Evolutionary conservation across 1,284 basidiomycete species (phyloP).

Genomic region (Leccinum holopus): DNA sequence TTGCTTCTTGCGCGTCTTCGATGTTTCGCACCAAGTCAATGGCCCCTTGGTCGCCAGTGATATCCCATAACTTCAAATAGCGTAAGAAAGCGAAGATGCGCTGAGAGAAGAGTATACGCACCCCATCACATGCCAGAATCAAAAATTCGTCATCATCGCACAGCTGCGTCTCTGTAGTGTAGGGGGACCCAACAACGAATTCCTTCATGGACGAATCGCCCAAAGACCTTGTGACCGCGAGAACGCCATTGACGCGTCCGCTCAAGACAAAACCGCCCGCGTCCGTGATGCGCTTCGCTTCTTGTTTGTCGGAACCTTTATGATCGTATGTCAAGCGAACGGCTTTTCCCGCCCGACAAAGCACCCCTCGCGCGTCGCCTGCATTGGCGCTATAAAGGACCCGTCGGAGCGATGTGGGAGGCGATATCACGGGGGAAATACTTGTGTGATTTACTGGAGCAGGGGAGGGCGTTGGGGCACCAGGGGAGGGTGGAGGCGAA

Average conservation of each 20-base stretch:
- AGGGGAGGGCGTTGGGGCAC: conserved; percentile 19
- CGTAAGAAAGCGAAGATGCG: conserved; percentile 9
- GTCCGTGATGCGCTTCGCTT: conserved; percentile 96
- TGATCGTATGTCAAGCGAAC: conserved; percentile 97
- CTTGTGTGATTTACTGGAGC: conserved; percentile 22
- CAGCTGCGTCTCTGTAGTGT: conserved; percentile 95
- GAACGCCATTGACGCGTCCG: conserved; percentile 94
- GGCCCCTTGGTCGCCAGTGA: conserved; percentile 89
- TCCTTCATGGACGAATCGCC: conserved; percentile 99
- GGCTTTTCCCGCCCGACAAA: conserved; percentile 87
- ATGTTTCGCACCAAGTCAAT: conserved; percentile 81
- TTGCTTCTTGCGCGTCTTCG: conserved; percentile 82
- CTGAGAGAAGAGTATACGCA: conserved; percentile 43
- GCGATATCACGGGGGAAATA: conserved; percentile 39
- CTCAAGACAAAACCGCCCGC: conserved; percentile 99
- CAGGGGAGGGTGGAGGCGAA: conserved; percentile 39
- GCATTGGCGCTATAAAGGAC: conserved; percentile 97
- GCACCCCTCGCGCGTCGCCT: conserved; percentile 87
- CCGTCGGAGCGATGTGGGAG: conserved; percentile 55
- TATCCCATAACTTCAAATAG: conserved; percentile 89
- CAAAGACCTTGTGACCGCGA: conserved; percentile 94
- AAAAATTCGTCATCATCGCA: conserved; percentile 92
- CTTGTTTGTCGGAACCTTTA: conserved; percentile 96
- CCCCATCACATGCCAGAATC: conserved; percentile 97
- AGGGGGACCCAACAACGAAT: conserved; percentile 97